Evolutionary conservation across 2,329 filamentous ascomycete species (phyloP).

Genomic region (Nemania serpens): DNA sequence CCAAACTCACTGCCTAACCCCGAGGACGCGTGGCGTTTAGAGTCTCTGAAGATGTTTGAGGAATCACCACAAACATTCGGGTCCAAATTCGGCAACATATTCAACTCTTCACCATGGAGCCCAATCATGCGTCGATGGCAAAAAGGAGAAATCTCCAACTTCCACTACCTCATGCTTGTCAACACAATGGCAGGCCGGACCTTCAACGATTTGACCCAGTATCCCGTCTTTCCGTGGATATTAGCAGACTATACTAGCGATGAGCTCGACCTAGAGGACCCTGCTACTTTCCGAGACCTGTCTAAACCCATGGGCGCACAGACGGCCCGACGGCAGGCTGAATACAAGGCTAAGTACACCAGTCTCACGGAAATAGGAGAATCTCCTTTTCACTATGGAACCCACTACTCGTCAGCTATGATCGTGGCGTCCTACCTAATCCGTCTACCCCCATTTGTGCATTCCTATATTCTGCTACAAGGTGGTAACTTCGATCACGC

Average conservation of each 20-base stretch:
- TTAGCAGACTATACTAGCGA: constrained; percentile 94
- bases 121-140: constrained; percentile 89
- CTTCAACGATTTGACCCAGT: constrained; percentile 97
- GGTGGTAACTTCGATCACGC: constrained; percentile 97
- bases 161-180: constrained; percentile 97
- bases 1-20: constrained; percentile 72
- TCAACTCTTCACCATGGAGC: constrained; percentile 80
- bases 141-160: constrained; percentile 94
- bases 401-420: constrained; percentile 99
- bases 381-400: constrained; percentile 94
- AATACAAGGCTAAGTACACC: constrained; percentile 83
- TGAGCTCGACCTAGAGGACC: constrained; percentile 84
- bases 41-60: constrained; percentile 73
- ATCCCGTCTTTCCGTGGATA: constrained; percentile 97
- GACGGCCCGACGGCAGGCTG: constrained; percentile 72
- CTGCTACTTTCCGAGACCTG: constrained; percentile 84
- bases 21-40: constrained; percentile 90
- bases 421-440: constrained; percentile 97
- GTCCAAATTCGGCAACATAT: constrained; percentile 89
- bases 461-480: constrained; percentile 91
- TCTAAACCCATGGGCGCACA: constrained; percentile 98
- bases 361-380: constrained; percentile 92
- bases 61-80: constrained; percentile 69
- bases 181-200: constrained; percentile 97
- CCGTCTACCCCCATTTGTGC: constrained; percentile 91